A percentile compares a stretch with the other conserved stretches of the same genome.
These are phyloP conservation scores for Nicotiana undulata DNA, from an alignment of 257 asterid genomes.

Conservation along the genomic window DNA sequence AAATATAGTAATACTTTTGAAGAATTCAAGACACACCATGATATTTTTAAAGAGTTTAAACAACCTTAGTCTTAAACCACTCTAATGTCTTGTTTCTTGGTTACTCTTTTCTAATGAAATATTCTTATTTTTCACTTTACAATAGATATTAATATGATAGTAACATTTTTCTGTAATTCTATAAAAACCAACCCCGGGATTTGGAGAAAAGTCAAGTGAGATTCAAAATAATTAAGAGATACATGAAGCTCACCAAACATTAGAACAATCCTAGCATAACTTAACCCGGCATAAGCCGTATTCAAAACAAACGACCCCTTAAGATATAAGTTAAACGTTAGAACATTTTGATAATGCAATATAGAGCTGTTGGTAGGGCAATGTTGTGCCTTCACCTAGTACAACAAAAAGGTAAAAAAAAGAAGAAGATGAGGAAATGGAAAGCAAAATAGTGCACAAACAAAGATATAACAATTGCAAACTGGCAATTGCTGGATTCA, in stretches of 20 bases:
- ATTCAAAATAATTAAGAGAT: not conserved
- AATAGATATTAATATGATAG: too few species aligned
- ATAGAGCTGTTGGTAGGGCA: slow-evolving; percentile 27
- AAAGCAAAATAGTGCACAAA: slow-evolving; percentile 3
- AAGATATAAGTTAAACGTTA: not conserved
- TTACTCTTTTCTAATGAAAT: too few species aligned
- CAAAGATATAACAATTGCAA: slow-evolving; percentile 19
- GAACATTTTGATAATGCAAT: not conserved
- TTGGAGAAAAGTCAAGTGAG: not conserved
- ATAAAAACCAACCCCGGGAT: not conserved
- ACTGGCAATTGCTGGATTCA: slow-evolving; percentile 88
- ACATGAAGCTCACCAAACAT: not conserved
- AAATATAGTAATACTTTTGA: too few species aligned
- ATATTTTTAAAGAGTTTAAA: too few species aligned
- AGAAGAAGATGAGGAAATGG: slow-evolving; percentile 19
- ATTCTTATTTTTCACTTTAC: too few species aligned
- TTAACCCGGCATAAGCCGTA: too few species aligned
- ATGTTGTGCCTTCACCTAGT: slow-evolving; percentile 31
- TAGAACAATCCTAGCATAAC: too few species aligned
- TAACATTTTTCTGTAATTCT: too few species aligned
- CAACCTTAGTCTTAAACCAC: too few species aligned
- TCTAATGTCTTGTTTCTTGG: too few species aligned
- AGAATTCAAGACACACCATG: too few species aligned
- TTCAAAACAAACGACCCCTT: too few species aligned
- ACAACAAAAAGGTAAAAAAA: slow-evolving; percentile 18